phyloP scores from a whole-genome alignment of 108 stramenopile species.

The Schizochytrium sp. region DNA sequence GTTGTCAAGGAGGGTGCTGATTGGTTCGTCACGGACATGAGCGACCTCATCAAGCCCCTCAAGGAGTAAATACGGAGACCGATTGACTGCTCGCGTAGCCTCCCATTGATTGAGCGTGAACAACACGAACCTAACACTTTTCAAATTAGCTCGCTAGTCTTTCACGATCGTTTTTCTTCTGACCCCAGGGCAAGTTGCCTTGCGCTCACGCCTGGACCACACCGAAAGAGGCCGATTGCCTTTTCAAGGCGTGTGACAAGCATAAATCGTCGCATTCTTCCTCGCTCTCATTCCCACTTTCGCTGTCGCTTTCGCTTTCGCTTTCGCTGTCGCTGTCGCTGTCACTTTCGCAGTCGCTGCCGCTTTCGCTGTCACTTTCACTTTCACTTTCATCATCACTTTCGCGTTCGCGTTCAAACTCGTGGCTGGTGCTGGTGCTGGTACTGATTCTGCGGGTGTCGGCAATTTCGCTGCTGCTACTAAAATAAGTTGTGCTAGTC shows the following conservation, averaged over 20 bases:
- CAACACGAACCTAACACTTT: not conserved
- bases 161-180: too few relatives aligned
- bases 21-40: constrained; percentile 88
- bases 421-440: not conserved
- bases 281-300: not conserved
- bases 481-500: too few relatives aligned
- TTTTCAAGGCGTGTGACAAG: not conserved
- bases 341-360: not conserved
- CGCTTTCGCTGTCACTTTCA: not conserved
- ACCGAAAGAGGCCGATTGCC: not conserved
- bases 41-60: constrained; percentile 63
- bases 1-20: constrained; percentile 75
- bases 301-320: not conserved
- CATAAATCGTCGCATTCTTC: not conserved
- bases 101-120: not conserved
- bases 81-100: not conserved
- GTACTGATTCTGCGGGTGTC: not conserved
- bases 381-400: not conserved
- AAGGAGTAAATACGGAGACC: not conserved
- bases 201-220: not conserved
- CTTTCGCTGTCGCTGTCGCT: not conserved
- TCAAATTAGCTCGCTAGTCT: not conserved
- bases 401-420: not conserved
- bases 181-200: too few relatives aligned
- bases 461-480: not conserved